Conservation (phyloP, 768 basidiomycete species). For the Kwoniella europaea region DNA sequence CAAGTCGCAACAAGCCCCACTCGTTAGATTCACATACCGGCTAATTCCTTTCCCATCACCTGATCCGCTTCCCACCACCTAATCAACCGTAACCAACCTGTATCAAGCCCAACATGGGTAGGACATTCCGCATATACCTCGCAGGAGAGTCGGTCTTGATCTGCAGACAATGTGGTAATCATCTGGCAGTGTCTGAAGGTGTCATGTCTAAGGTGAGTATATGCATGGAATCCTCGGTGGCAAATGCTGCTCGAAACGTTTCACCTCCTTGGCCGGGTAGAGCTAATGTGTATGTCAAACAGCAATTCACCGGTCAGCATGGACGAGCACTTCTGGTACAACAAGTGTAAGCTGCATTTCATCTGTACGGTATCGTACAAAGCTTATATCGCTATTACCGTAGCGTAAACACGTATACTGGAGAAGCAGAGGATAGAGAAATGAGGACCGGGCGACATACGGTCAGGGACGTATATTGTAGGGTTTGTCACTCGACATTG, state of each 20-base stretch:
- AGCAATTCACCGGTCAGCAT: slow-evolving; percentile 98
- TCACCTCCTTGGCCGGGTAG: neutral
- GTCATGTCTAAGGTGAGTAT: slow-evolving; percentile 47
- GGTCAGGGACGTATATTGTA: slow-evolving; percentile 92
- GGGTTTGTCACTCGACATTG: slow-evolving; percentile 80
- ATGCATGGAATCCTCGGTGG: slow-evolving; percentile 5
- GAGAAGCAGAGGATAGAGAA: slow-evolving; percentile 83
- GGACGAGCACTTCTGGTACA: slow-evolving; percentile 94
- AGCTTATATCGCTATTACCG: slow-evolving; percentile 14
- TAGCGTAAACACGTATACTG: slow-evolving; percentile 90
- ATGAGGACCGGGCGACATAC: slow-evolving; percentile 98
- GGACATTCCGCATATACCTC: slow-evolving; percentile 52
- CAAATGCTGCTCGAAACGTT: slow-evolving; percentile 3
- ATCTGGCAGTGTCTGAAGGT: slow-evolving; percentile 51
- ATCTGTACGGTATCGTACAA: neutral
- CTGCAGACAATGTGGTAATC: slow-evolving; percentile 55
- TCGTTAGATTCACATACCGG: no score
- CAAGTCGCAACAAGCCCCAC: neutral
- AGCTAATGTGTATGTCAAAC: slow-evolving; percentile 20
- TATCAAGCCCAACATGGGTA: slow-evolving; percentile 41
- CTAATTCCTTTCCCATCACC: neutral
- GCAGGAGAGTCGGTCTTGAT: slow-evolving; percentile 51
- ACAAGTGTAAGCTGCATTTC: slow-evolving; percentile 72
- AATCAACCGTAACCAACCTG: neutral
- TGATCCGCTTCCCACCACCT: neutral